Conservation (phyloP, 768 basidiomycete genomes). For the Pleurotus sapidus region DNA sequence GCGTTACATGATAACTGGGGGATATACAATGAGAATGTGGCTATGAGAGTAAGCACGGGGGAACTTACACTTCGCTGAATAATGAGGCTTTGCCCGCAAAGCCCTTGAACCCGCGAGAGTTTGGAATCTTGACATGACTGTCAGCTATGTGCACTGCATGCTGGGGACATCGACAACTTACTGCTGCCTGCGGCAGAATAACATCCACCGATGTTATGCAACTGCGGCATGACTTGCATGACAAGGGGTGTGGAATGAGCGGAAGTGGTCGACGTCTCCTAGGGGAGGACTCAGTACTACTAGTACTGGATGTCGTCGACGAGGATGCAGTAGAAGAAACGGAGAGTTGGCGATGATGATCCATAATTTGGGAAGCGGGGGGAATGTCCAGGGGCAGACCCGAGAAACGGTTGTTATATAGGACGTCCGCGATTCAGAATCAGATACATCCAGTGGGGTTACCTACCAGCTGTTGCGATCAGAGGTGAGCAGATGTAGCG, state of each 20-base stretch:
- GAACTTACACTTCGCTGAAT: slow-evolving; percentile 51
- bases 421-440: not conserved
- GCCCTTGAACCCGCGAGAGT: slow-evolving; percentile 49
- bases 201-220: slow-evolving; percentile 43
- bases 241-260: slow-evolving; percentile 40
- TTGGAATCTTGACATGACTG: slow-evolving; percentile 33
- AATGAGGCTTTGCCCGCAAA: slow-evolving; percentile 58
- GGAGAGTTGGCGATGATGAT: slow-evolving; percentile 2
- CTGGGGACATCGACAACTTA: slow-evolving; percentile 18
- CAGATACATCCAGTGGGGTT: not conserved
- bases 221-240: slow-evolving; percentile 43
- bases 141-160: not conserved
- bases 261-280: slow-evolving; percentile 45
- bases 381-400: not conserved
- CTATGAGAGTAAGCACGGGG: not conserved
- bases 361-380: not conserved
- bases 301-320: slow-evolving; percentile 14
- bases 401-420: slow-evolving; percentile 1
- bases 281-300: slow-evolving; percentile 25
- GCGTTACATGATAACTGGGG: slow-evolving; percentile 44
- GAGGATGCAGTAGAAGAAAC: slow-evolving; percentile 8
- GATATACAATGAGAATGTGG: not conserved
- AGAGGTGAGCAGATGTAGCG: slow-evolving; percentile 4
- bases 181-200: slow-evolving; percentile 37
- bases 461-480: slow-evolving; percentile 1